phyloP scores from a whole-genome alignment of 2,329 filamentous ascomycete species.

The Saccharata proteae region DNA sequence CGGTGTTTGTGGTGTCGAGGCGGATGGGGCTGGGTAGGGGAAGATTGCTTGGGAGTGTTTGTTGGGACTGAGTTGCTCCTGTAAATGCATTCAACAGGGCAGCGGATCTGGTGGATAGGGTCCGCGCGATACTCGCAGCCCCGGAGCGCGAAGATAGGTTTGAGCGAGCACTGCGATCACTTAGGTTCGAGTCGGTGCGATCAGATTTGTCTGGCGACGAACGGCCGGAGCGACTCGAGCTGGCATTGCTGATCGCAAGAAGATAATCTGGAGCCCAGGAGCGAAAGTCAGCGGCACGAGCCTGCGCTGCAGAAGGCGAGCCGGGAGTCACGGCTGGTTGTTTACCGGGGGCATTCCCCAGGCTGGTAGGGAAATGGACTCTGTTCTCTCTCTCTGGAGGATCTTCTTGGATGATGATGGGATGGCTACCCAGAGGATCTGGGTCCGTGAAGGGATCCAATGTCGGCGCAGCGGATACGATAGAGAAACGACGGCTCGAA shows the following conservation, averaged over 20 bases:
- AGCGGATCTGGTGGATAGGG: constrained; percentile 32
- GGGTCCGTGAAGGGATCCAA: constrained; percentile 32
- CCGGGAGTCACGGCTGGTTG: constrained; percentile 9
- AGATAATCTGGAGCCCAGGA: constrained; percentile 6
- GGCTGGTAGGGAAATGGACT: constrained; percentile 7
- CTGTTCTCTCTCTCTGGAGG: constrained; percentile 1
- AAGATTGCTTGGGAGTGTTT: too few species aligned
- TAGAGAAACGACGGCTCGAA: constrained; percentile 15
- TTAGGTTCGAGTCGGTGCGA: constrained; percentile 44
- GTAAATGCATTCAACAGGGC: constrained; percentile 28
- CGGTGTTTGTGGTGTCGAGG: constrained; percentile 17
- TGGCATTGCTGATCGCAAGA: not conserved
- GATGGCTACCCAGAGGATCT: constrained; percentile 21
- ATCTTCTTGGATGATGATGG: constrained; percentile 9
- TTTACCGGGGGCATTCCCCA: constrained; percentile 2
- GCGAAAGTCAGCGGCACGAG: constrained; percentile 8
- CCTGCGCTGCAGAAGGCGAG: constrained; percentile 14
- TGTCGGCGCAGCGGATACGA: constrained; percentile 15
- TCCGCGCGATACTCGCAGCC: constrained; percentile 29
- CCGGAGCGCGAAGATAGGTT: constrained; percentile 30
- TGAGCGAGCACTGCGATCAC: constrained; percentile 36
- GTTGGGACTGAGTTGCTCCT: too few species aligned
- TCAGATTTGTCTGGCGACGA: constrained; percentile 40
- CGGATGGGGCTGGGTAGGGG: not conserved
- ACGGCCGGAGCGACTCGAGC: constrained; percentile 17